Evolutionary conservation across 2,329 filamentous ascomycete genomes (phyloP), one percentile per base, ranked within the genome.

Genomic region (Phyllosticta ampelicida): DNA sequence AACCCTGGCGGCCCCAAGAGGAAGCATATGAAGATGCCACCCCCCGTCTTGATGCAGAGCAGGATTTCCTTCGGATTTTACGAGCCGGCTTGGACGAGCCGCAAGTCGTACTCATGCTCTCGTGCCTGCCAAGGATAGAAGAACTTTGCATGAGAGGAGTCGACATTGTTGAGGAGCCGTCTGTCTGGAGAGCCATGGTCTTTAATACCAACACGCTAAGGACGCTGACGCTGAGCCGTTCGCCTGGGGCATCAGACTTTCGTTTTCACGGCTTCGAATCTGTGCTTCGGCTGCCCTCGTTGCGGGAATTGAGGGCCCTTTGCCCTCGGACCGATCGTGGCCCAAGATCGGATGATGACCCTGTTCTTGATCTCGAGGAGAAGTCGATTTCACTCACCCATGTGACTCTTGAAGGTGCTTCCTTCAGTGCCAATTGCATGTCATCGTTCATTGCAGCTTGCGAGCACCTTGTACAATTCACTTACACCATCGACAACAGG

Each of bases 391-490:
- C 52, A 13, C 52, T 58, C 3, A 44, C 51, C 28, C 56, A 54
- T n/a, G 44, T 58, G 44, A 26, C 30, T 16, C 23, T 58, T 16
- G 56, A 58, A 28, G 51, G 51, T 11, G 53, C 51, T 28, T 20
- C 56, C 5, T 30, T 58, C 2, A 51, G 48, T 1, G 49, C n/a
- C 5, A 30, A 13, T n/a, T 50, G 51, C 18, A 58, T 58, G 18
- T 51, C 49, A 13, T 21, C 13, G 1, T 18, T 58, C 10, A 2
- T 58, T 13, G 44, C 49, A 48, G 56, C 51, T 48, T 58, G 56
- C 48, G 54, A 58, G 11, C 51, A 36, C 3, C 56, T 58, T 11
- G 56, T 54, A 13, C 29, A 51, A 16, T 58, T 58, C 26, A 51
- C 56, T 8, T 58, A 54, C 36, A 51, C 53, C 5, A 23, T 52